Base-by-base conservation (phyloP, 2,329 filamentous ascomycete genomes). In the Claviceps arundinis region DNA sequence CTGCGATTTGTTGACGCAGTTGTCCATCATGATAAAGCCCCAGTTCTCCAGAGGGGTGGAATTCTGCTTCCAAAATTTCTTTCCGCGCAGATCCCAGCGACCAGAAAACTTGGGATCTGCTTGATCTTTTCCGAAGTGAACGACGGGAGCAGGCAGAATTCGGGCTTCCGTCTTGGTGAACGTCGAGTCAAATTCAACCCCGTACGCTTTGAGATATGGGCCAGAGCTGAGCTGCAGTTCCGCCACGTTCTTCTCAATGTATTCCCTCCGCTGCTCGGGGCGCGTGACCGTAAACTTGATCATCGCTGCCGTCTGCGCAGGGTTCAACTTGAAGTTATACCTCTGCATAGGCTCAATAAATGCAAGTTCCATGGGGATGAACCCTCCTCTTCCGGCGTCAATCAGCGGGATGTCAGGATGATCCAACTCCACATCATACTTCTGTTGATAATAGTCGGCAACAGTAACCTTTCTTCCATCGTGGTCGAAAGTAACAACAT, bases 281-380 rank as follows among this genome's bases (percentile, higher is more conserved):
- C 84, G 77, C 5, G 85, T 88, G 4, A 95, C 91, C 0, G 91
- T 90, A 60, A 91, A 88, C 66, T 86, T 91, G 71, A 98, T 96
- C 93, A 98, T 98, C 5, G 77, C 70, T 0, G 84, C 72, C 0
- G 91, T 96, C 69, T 95, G 74, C 0, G 69, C 64, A 0, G 76
- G 72, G 50, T 76, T 76, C 1, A 86, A 64, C 65, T 85, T 86
- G 68, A 72, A 84, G 0, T 72, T 70, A 57, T 84, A 87, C 0
- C 78, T 71, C 62, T 85, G 82, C 62, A 79, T 74, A 0, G 70
- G 65, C 37, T 71, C 60, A 6, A 82, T 57, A 8, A 68, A 66
- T 51, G 78, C 80, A 3, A 81, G 63, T 58, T 86, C 83, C 68
- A 85, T 76, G 0, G 82, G 82, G 56, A 84, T 82, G 4, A 68